Evolutionary conservation across 2,329 filamentous ascomycete genomes (phyloP).

Genomic region (Chrysoporthe austroafricana): DNA sequence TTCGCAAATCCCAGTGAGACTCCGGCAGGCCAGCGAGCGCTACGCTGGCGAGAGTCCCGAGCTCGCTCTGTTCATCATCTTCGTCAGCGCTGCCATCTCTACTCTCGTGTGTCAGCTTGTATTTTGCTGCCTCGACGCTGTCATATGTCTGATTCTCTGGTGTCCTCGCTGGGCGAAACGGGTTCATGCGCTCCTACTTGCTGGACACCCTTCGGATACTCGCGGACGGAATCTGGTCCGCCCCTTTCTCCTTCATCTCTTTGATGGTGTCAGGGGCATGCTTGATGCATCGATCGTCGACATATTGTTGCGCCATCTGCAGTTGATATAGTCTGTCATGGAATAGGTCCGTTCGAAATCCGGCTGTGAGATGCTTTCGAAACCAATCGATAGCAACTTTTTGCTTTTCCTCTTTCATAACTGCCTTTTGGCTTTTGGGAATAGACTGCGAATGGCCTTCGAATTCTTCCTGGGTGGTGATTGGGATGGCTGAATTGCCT

Average conservation of each 20-base stretch:
- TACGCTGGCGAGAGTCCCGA: not conserved
- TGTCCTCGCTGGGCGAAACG: constrained; percentile 1
- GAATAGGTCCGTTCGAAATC: not conserved
- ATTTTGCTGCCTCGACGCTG: not conserved
- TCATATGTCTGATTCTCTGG: not conserved
- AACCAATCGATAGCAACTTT: not conserved
- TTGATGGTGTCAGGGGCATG: not conserved
- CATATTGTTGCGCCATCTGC: not conserved
- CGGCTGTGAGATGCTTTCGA: constrained; percentile 17
- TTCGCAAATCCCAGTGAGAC: not conserved
- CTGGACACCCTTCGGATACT: constrained; percentile 12
- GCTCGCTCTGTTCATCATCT: no score
- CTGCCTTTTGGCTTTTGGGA: not conserved
- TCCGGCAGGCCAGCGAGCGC: not conserved
- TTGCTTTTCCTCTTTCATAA: not conserved
- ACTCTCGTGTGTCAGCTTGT: not conserved
- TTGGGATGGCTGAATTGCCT: not conserved
- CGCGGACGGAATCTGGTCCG: not conserved
- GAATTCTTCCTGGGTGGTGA: not conserved
- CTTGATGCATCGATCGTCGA: not conserved
- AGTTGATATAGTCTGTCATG: not conserved
- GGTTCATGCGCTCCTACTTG: constrained; percentile 18
- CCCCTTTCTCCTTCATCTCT: not conserved
- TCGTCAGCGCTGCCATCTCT: not conserved
- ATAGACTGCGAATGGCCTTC: not conserved